Percentiles rank a stretch among this genome's conserved stretches.
These are phyloP conservation scores for Sphaerulina musiva DNA, from an alignment of 2,329 filamentous ascomycete species.

Conservation along the genomic window DNA sequence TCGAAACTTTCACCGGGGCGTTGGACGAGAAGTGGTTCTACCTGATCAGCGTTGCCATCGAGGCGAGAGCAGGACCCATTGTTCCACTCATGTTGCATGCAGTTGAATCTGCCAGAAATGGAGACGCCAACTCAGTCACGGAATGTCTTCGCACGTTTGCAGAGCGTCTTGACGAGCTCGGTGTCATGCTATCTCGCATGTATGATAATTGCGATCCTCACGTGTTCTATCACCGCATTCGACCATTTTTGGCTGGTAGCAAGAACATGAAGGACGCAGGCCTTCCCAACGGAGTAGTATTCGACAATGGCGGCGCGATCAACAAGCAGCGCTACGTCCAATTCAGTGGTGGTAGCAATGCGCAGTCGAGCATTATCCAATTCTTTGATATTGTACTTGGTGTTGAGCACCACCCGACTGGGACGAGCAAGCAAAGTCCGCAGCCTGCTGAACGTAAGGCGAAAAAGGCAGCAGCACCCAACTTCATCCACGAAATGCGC, in stretches of 20 bases:
- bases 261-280: slow-evolving; percentile 98
- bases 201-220: slow-evolving; percentile 92
- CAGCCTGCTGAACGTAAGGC: slow-evolving; percentile 42
- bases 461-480: slow-evolving; percentile 46
- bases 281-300: slow-evolving; percentile 77
- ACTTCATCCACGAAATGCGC: slow-evolving; percentile 96
- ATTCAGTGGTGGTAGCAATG: slow-evolving; percentile 90
- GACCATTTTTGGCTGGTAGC: slow-evolving; percentile 91
- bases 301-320: slow-evolving; percentile 61
- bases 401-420: slow-evolving; percentile 83
- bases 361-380: slow-evolving; percentile 92
- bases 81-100: slow-evolving; percentile 84
- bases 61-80: slow-evolving; percentile 80
- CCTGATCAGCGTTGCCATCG: slow-evolving; percentile 88
- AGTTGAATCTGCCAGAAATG: slow-evolving; percentile 67
- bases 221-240: slow-evolving; percentile 91
- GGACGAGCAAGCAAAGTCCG: slow-evolving; percentile 50
- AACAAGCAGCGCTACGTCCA: slow-evolving; percentile 60
- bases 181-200: slow-evolving; percentile 73
- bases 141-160: slow-evolving; percentile 74
- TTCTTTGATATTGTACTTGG: slow-evolving; percentile 93
- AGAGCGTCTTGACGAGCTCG: slow-evolving; percentile 80
- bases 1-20: slow-evolving; percentile 87
- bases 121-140: slow-evolving; percentile 65
- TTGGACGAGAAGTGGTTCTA: slow-evolving; percentile 99